Conservation (phyloP, 352 stramenopile genomes). For the Detonula confervacea region DNA sequence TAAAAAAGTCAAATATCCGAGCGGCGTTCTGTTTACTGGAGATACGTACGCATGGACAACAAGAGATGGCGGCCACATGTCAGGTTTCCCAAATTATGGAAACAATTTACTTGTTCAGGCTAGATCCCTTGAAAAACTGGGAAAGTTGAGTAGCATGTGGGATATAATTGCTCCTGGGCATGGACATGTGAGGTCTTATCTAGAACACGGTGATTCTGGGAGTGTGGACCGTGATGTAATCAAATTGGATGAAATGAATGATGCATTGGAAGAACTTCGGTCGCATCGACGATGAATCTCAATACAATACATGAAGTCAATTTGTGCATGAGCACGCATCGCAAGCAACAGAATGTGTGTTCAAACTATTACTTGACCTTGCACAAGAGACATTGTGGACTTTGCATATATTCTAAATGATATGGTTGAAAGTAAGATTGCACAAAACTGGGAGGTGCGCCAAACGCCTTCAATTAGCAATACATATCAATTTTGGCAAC, state of each 20-base stretch:
- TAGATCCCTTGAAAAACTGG: slow-evolving; percentile 47
- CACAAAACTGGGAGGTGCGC: too few species aligned
- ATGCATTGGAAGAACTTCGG: slow-evolving; percentile 19
- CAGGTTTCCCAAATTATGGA: slow-evolving; percentile 65
- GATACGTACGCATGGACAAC: slow-evolving; percentile 68
- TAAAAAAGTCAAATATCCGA: not conserved
- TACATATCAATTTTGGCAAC: too few species aligned
- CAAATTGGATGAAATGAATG: slow-evolving; percentile 25
- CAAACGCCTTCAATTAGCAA: too few species aligned
- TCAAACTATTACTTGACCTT: too few species aligned
- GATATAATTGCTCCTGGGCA: slow-evolving; percentile 67
- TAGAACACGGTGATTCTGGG: not conserved
- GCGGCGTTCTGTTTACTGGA: slow-evolving; percentile 66
- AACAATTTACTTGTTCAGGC: slow-evolving; percentile 53
- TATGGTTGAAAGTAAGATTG: too few species aligned
- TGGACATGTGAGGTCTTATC: slow-evolving; percentile 64
- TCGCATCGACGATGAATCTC: too few species aligned
- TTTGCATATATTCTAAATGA: too few species aligned
- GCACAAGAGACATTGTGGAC: too few species aligned
- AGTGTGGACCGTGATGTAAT: not conserved
- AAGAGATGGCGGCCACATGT: slow-evolving; percentile 57
- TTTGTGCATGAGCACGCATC: too few species aligned
- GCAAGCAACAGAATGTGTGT: too few species aligned
- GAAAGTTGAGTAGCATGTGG: slow-evolving; percentile 33
- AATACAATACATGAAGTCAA: too few species aligned